Evolutionary conservation across 192 early-diverging fungal species (phyloP).

Genomic region (Mortierella antarctica): DNA sequence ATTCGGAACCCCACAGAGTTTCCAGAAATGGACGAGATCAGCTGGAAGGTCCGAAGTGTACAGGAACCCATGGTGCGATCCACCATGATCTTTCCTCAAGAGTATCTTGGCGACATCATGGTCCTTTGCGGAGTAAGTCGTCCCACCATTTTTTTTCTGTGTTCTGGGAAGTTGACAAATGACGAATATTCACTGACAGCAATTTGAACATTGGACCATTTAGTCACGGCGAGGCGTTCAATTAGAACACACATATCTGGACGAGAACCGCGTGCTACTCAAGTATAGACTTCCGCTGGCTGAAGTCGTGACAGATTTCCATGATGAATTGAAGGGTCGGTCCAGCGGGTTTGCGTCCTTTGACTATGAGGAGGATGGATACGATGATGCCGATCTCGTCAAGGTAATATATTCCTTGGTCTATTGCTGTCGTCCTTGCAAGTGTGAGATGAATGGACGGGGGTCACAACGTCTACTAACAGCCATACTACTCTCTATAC

Average conservation of each 20-base stretch:
- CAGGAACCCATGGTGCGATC: conserved; percentile 94
- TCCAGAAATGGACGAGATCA: conserved; percentile 78
- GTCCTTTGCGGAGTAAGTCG: conserved; percentile 75
- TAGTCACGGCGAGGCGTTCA: conserved; percentile 85
- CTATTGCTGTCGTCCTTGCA: too few species aligned
- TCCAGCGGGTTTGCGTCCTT: conserved; percentile 94
- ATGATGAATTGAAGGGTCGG: conserved; percentile 91
- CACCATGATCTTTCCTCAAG: conserved; percentile 90
- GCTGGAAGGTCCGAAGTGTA: conserved; percentile 70
- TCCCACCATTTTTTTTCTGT: not conserved
- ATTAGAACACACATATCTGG: conserved; percentile 88
- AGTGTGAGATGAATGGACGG: too few species aligned
- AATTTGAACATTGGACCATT: too few species aligned
- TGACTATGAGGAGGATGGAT: conserved; percentile 96
- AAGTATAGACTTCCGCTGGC: conserved; percentile 91
- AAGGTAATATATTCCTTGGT: conserved; percentile 57
- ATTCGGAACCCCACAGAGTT: conserved; percentile 93
- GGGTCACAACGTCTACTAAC: too few species aligned
- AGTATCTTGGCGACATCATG: conserved; percentile 80
- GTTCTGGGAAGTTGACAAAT: too few species aligned
- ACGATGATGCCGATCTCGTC: conserved; percentile 87
- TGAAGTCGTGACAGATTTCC: conserved; percentile 96
- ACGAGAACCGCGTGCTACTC: conserved; percentile 85
- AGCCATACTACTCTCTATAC: too few species aligned
- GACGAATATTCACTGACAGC: not conserved